These are phyloP conservation scores for Cenchrus purpureus DNA, from an alignment of 176 grass and related monocot genomes.

Conservation along the genomic window DNA sequence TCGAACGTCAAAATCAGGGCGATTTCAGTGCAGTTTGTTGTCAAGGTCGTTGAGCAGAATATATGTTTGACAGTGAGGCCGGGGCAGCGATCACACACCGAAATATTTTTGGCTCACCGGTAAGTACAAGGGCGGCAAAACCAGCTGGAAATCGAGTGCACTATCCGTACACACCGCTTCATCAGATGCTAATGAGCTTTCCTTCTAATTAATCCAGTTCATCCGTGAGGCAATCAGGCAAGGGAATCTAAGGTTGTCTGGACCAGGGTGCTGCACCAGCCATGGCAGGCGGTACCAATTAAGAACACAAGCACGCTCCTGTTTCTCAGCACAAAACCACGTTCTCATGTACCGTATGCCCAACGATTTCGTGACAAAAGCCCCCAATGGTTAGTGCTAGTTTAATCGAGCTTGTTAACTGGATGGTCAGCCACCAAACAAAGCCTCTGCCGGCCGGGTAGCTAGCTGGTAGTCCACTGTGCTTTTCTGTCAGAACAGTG, in stretches of 20 bases:
- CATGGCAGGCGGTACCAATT: not conserved
- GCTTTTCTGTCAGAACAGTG: not conserved
- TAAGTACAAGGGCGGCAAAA: slow-evolving; percentile 1
- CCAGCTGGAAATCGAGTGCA: not conserved
- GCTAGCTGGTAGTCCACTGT: not conserved
- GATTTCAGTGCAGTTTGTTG: slow-evolving; percentile 1
- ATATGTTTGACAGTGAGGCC: not conserved
- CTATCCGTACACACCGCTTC: slow-evolving; percentile 2
- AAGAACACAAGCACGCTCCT: not conserved
- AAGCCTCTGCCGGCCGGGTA: not conserved
- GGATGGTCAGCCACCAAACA: slow-evolving; percentile 16
- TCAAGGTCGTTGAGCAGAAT: slow-evolving; percentile 36
- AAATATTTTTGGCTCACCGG: slow-evolving; percentile 1
- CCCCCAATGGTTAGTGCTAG: not conserved
- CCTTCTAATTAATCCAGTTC: not conserved
- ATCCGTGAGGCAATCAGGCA: not conserved
- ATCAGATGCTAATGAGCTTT: not conserved
- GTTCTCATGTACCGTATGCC: slow-evolving; percentile 20
- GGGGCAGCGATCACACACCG: not conserved
- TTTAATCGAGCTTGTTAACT: slow-evolving; percentile 18
- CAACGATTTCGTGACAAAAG: slow-evolving; percentile 20
- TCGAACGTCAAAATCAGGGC: not conserved
- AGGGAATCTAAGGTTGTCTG: slow-evolving; percentile 35
- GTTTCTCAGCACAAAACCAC: slow-evolving; percentile 37
- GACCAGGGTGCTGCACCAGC: not conserved